These are phyloP conservation scores for Lactarius indigo DNA, from an alignment of 768 basidiomycete species.

Conservation along the genomic window DNA sequence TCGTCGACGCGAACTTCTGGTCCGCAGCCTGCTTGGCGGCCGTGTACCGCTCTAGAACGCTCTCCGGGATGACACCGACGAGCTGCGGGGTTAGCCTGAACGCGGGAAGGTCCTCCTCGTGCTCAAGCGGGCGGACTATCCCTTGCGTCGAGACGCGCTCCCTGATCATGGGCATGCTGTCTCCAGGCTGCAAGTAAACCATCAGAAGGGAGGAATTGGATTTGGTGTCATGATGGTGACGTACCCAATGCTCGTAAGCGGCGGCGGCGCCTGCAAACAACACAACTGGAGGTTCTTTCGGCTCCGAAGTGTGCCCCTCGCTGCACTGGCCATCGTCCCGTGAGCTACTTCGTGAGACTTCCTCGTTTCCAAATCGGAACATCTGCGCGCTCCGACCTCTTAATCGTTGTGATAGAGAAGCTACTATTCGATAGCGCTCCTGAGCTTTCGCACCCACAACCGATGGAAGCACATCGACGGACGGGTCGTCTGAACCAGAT, in stretches of 20 bases:
- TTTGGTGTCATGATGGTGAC: not conserved
- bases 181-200: constrained; percentile 29
- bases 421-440: not conserved
- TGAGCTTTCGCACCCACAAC: not conserved
- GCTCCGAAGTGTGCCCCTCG: not conserved
- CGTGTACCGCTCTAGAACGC: constrained; percentile 67
- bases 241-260: not conserved
- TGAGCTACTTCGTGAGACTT: not conserved
- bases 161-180: constrained; percentile 72
- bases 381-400: not conserved
- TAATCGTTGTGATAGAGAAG: not conserved
- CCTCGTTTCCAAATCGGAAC: not conserved
- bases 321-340: not conserved
- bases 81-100: constrained; percentile 59
- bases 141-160: constrained; percentile 87
- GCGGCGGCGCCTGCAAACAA: not conserved
- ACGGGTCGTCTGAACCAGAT: not conserved
- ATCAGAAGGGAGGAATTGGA: not conserved
- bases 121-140: constrained; percentile 70
- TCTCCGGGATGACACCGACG: constrained; percentile 75
- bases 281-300: not conserved
- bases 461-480: not conserved
- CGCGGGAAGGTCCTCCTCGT: constrained; percentile 60
- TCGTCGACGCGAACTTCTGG: constrained; percentile 57
- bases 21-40: constrained; percentile 57